A percentile compares a stretch with the other conserved stretches of the same genome.
phyloP scores from a whole-genome alignment of 306 rosid species.

The Lathyrus oleraceus region DNA sequence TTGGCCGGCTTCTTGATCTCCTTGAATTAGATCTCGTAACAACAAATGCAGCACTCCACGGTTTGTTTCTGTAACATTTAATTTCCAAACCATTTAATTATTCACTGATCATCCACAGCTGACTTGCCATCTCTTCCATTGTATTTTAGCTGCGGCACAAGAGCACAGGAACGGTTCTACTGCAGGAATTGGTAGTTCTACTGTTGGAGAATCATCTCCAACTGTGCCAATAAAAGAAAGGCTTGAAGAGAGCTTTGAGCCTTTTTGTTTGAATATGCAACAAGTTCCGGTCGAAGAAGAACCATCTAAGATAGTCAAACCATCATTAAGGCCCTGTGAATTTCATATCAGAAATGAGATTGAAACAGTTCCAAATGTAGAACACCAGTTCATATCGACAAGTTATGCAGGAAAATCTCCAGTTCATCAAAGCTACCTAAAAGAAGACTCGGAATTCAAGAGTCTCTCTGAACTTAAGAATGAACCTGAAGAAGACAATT shows the following conservation, averaged over 20 bases:
- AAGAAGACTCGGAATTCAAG: constrained; percentile 45
- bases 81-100: constrained; percentile 12
- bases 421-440: constrained; percentile 46
- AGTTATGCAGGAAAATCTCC: constrained; percentile 49
- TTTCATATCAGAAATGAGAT: constrained; percentile 54
- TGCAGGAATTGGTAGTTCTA: constrained; percentile 72
- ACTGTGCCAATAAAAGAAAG: constrained; percentile 54
- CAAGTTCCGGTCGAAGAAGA: constrained; percentile 55
- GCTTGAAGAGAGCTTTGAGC: constrained; percentile 60
- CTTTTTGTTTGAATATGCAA: constrained; percentile 52
- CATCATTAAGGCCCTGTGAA: constrained; percentile 43
- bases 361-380: constrained; percentile 56
- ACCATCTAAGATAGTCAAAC: constrained; percentile 46
- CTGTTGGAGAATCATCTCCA: constrained; percentile 84
- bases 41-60: constrained; percentile 73
- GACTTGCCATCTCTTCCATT: constrained; percentile 22
- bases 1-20: constrained; percentile 93
- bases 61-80: constrained; percentile 58
- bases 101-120: constrained; percentile 18
- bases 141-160: constrained; percentile 56
- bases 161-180: constrained; percentile 65
- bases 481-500: constrained; percentile 65
- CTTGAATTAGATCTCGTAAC: constrained; percentile 93
- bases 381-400: constrained; percentile 76
- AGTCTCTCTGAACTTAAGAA: constrained; percentile 57